Evolutionary conservation across 371 early-diverging fungal genomes (phyloP).

Genomic region (Haplosporangium sp.): DNA sequence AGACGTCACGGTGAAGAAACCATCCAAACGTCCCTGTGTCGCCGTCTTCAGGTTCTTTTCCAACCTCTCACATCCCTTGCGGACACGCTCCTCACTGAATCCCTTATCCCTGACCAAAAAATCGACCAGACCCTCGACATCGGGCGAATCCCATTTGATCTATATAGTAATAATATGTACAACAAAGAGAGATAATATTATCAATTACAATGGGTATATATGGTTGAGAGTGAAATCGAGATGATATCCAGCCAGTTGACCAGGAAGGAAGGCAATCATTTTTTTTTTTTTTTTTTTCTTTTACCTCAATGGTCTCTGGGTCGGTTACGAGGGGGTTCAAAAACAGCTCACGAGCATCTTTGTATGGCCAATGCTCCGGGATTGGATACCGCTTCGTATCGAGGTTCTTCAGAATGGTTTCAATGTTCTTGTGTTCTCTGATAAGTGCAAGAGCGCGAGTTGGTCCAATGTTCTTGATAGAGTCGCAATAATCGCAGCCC

Average conservation of each 20-base stretch:
- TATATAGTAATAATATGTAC: conserved; percentile 25
- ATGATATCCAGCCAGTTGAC: no score
- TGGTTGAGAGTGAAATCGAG: no score
- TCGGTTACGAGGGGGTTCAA: conserved; percentile 81
- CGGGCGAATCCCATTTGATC: conserved; percentile 90
- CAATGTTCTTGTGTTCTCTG: conserved; percentile 90
- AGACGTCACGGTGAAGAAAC: conserved; percentile 80
- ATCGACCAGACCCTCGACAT: conserved; percentile 90
- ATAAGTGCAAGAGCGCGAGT: conserved; percentile 92
- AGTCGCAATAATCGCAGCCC: conserved; percentile 99
- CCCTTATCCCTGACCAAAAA: conserved; percentile 96
- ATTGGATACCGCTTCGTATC: conserved; percentile 82
- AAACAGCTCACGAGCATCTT: conserved; percentile 95
- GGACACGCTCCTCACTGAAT: conserved; percentile 96
- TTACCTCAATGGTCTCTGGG: conserved; percentile 71
- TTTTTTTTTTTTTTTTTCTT: no score
- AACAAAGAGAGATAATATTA: no score
- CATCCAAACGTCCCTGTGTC: conserved; percentile 92
- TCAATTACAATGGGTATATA: neutral
- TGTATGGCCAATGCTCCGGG: conserved; percentile 92
- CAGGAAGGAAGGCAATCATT: no score
- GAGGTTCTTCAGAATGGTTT: conserved; percentile 83
- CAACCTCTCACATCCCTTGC: conserved; percentile 86
- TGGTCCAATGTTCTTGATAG: conserved; percentile 97
- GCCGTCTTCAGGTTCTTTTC: conserved; percentile 77